A percentile compares a stretch with the other conserved stretches of the same genome.
phyloP scores from a whole-genome alignment of 148 eudicot species.

The Rhododendron ovatum region DNA sequence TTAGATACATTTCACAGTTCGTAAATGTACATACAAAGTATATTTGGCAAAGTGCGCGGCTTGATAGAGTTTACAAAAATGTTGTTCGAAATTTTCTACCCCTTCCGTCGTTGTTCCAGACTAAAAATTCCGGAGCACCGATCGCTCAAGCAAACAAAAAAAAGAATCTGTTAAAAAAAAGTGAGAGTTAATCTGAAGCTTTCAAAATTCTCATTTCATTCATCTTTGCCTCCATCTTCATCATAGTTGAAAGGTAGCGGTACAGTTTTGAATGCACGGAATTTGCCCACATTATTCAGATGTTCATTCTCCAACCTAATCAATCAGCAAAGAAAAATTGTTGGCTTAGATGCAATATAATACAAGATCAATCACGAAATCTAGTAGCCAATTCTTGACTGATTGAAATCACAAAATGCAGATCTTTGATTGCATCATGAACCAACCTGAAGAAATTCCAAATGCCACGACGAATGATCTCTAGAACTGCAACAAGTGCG shows the following conservation, averaged over 20 bases:
- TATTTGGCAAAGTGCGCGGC: neutral
- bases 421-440: neutral
- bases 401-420: neutral
- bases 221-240: neutral
- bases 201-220: neutral
- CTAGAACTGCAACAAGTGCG: constrained; percentile 56
- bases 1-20: neutral
- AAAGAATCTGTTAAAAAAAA: neutral
- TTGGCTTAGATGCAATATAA: neutral
- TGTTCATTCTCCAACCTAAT: constrained; percentile 7
- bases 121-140: neutral
- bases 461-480: constrained; percentile 78
- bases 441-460: constrained; percentile 90
- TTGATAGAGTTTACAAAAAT: neutral
- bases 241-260: neutral
- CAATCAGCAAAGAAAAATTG: neutral
- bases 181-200: neutral
- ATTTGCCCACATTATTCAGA: neutral
- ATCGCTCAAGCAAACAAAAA: neutral
- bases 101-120: too few species aligned
- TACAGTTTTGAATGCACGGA: neutral
- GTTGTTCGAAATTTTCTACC: too few species aligned
- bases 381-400: neutral
- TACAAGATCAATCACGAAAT: neutral
- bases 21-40: neutral